Percentiles rank a stretch among this genome's conserved stretches.
These are phyloP conservation scores for Leccinum rimulosum DNA, from an alignment of 768 basidiomycete species.

Conservation along the genomic window DNA sequence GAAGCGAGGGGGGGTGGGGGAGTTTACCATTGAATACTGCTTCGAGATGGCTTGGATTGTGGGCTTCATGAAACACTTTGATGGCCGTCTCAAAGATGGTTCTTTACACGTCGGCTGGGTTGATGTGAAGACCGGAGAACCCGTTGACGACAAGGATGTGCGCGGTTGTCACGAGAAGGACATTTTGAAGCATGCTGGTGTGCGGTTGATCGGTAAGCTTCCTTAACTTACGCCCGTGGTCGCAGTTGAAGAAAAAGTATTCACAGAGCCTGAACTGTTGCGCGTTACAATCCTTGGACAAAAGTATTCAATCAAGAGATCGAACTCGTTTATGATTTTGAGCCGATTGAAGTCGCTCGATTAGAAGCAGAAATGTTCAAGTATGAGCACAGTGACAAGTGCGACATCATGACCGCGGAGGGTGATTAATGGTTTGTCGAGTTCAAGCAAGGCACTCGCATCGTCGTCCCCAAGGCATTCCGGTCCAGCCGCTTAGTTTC, in stretches of 20 bases:
- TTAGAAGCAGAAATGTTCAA: slow-evolving; percentile 94
- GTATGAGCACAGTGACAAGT: slow-evolving; percentile 93
- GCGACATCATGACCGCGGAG: slow-evolving; percentile 90
- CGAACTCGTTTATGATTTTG: slow-evolving; percentile 93
- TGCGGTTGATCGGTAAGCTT: slow-evolving; percentile 84
- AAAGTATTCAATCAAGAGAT: slow-evolving; percentile 98
- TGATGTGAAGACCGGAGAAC: slow-evolving; percentile 87
- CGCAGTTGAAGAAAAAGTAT: slow-evolving; percentile 6
- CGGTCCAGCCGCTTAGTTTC: slow-evolving; percentile 92
- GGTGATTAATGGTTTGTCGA: slow-evolving; percentile 96
- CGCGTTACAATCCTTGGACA: slow-evolving; percentile 94
- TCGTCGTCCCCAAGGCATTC: slow-evolving; percentile 93
- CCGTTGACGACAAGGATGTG: slow-evolving; percentile 98
- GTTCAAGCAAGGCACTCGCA: slow-evolving; percentile 95
- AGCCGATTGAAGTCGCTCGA: slow-evolving; percentile 90
- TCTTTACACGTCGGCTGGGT: slow-evolving; percentile 98
- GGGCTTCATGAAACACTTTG: slow-evolving; percentile 98
- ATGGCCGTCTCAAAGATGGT: slow-evolving; percentile 92
- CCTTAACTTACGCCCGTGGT: neutral
- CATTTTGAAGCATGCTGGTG: slow-evolving; percentile 85
- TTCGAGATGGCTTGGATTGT: slow-evolving; percentile 99
- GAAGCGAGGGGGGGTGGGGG: slow-evolving; percentile 75
- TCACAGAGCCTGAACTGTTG: slow-evolving; percentile 92
- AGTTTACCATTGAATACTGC: slow-evolving; percentile 95
- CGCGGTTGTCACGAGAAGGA: slow-evolving; percentile 93